phyloP scores from a whole-genome alignment of 306 rosid species.

The Medicago lupulina region DNA sequence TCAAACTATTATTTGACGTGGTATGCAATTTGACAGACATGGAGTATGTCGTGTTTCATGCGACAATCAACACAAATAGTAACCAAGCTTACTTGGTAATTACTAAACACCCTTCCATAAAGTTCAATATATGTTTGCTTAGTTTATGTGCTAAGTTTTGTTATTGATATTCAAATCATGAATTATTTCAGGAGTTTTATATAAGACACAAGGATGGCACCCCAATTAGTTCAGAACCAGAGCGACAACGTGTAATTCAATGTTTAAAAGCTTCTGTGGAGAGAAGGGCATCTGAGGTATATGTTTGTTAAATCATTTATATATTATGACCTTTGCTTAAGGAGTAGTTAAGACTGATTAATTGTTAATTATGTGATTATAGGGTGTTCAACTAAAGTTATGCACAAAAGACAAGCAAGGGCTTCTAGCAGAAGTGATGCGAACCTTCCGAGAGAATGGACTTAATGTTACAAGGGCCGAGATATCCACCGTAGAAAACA shows the following conservation, averaged over 20 bases:
- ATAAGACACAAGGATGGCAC: constrained; percentile 89
- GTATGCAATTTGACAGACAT: constrained; percentile 92
- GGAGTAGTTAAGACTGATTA: constrained; percentile 1
- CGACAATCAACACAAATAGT: constrained; percentile 66
- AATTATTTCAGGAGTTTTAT: constrained; percentile 74
- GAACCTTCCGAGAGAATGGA: constrained; percentile 92
- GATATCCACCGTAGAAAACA: constrained; percentile 62
- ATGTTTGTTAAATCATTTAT: neutral
- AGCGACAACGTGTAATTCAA: constrained; percentile 83
- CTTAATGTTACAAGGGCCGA: constrained; percentile 90
- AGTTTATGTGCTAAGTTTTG: constrained; percentile 27
- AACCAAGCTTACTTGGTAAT: constrained; percentile 73
- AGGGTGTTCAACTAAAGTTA: constrained; percentile 86
- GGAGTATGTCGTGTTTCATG: constrained; percentile 94
- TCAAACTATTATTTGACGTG: constrained; percentile 79
- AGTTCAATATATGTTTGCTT: neutral
- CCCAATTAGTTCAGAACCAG: constrained; percentile 96
- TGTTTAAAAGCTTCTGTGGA: constrained; percentile 86
- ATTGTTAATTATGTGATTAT: constrained; percentile 29
- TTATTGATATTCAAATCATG: neutral
- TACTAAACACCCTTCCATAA: constrained; percentile 13
- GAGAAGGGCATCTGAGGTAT: constrained; percentile 90
- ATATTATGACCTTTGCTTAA: neutral
- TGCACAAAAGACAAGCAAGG: constrained; percentile 67
- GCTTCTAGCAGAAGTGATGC: constrained; percentile 82